phyloP scores from a whole-genome alignment of 306 rosid genomes.

The Macrotyloma uniflorum region DNA sequence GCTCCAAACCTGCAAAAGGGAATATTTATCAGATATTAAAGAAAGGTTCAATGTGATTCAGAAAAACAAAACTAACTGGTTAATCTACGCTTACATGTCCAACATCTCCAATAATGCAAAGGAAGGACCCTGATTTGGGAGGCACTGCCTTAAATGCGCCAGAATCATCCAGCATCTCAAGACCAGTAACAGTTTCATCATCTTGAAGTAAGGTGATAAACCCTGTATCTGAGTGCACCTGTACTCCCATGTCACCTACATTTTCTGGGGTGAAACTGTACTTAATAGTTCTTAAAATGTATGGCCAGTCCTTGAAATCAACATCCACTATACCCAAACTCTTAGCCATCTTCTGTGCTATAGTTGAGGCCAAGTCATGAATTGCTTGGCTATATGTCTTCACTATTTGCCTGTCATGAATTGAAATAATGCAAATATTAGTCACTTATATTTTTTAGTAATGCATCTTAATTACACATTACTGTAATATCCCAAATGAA shows the following conservation, averaged over 20 bases:
- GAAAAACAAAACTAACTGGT: not conserved
- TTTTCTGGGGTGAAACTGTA: conserved; percentile 45
- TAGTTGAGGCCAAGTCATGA: conserved; percentile 33
- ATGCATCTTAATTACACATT: too few relatives aligned
- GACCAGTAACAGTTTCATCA: conserved; percentile 51
- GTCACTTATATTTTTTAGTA: too few relatives aligned
- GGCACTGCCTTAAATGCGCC: not conserved
- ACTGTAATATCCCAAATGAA: too few relatives aligned
- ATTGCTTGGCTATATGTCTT: conserved; percentile 38
- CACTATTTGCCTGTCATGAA: not conserved
- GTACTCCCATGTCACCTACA: conserved; percentile 40
- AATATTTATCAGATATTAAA: not conserved
- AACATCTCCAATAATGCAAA: conserved; percentile 50
- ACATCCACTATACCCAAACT: conserved; percentile 37
- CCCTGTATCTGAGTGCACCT: conserved; percentile 49
- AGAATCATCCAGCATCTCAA: not conserved
- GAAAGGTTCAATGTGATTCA: not conserved
- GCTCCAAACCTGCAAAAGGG: conserved; percentile 24
- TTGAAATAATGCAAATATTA: too few relatives aligned
- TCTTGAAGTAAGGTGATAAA: conserved; percentile 62
- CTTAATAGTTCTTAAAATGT: conserved; percentile 51
- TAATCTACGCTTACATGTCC: conserved; percentile 40
- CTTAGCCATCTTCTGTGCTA: conserved; percentile 42
- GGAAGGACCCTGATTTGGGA: conserved; percentile 42
- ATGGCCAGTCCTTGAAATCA: conserved; percentile 46